Evolutionary conservation across 1,284 basidiomycete species (phyloP).

Genomic region (Somion occarium): DNA sequence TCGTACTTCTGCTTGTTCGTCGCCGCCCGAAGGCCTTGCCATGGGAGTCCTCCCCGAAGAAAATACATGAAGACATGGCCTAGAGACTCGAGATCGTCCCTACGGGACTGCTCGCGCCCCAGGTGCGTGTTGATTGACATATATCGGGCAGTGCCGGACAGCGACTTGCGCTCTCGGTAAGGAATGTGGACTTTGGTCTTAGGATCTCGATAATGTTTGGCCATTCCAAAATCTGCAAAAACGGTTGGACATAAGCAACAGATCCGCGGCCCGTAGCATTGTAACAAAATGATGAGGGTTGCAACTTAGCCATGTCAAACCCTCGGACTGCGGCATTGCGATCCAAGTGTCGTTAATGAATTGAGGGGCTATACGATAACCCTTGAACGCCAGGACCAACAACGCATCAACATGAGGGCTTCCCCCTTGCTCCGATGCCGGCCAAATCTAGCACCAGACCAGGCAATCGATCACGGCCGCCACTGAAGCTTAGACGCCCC

Average conservation of each 20-base stretch:
- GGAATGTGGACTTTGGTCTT: constrained; percentile 98
- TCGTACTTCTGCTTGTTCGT: constrained; percentile 99
- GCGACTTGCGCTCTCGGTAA: constrained; percentile 97
- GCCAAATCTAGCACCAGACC: no score
- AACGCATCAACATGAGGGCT: background rate
- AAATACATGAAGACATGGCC: constrained; percentile 99
- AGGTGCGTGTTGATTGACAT: constrained; percentile 99
- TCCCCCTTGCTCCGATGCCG: background rate
- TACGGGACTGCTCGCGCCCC: constrained; percentile 85
- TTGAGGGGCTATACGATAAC: no score
- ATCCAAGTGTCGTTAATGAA: background rate
- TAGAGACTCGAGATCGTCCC: constrained; percentile 91
- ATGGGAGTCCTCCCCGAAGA: constrained; percentile 87
- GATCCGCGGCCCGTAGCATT: no score
- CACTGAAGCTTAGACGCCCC: background rate
- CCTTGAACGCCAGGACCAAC: no score
- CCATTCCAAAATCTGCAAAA: constrained; percentile 90
- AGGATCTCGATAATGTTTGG: constrained; percentile 98
- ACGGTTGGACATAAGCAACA: no score
- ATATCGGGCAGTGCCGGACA: constrained; percentile 97
- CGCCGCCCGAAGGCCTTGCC: constrained; percentile 93
- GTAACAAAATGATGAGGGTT: no score
- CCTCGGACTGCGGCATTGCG: background rate
- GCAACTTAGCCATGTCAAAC: no score
- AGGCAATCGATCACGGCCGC: no score